phyloP scores from a whole-genome alignment of 2,329 filamentous ascomycete species.

The Sclerotiophoma versabilis region DNA sequence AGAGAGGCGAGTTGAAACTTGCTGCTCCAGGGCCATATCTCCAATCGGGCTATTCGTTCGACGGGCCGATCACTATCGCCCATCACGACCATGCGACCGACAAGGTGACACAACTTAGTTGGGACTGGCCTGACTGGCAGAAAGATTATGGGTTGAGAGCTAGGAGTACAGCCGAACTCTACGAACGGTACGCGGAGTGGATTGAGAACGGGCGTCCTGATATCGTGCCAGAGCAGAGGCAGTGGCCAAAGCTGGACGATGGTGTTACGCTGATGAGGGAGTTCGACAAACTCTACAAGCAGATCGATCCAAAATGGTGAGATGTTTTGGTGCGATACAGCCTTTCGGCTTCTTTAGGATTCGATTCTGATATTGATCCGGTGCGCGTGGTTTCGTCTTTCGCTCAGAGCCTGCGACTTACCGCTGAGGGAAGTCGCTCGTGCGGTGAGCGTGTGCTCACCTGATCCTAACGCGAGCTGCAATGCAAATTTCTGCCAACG shows the following conservation, averaged over 20 bases:
- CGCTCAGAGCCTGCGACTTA: neutral
- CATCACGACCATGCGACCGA: conserved; percentile 36
- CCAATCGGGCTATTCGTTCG: conserved; percentile 11
- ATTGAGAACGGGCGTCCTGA: conserved; percentile 21
- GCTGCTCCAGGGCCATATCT: conserved; percentile 56
- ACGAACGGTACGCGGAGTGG: conserved; percentile 41
- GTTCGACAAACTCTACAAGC: conserved; percentile 26
- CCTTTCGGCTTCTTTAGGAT: neutral
- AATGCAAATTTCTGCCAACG: conserved; percentile 7
- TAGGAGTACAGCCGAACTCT: conserved; percentile 36
- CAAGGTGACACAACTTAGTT: conserved; percentile 44
- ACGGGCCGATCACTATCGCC: conserved; percentile 33
- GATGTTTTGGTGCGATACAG: no score
- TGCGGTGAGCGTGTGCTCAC: neutral
- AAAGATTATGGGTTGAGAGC: conserved; percentile 28
- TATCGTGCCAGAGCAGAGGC: conserved; percentile 14
- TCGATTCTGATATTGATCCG: neutral
- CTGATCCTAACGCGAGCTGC: neutral
- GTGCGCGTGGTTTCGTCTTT: conserved; percentile 2
- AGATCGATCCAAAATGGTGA: conserved; percentile 19
- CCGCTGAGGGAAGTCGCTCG: neutral
- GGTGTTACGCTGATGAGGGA: conserved; percentile 59
- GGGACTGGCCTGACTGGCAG: conserved; percentile 52
- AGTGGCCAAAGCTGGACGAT: conserved; percentile 50
- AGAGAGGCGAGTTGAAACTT: conserved; percentile 26